These are phyloP conservation scores for Pholiota microspora DNA, from an alignment of 768 basidiomycete species.

Conservation along the genomic window DNA sequence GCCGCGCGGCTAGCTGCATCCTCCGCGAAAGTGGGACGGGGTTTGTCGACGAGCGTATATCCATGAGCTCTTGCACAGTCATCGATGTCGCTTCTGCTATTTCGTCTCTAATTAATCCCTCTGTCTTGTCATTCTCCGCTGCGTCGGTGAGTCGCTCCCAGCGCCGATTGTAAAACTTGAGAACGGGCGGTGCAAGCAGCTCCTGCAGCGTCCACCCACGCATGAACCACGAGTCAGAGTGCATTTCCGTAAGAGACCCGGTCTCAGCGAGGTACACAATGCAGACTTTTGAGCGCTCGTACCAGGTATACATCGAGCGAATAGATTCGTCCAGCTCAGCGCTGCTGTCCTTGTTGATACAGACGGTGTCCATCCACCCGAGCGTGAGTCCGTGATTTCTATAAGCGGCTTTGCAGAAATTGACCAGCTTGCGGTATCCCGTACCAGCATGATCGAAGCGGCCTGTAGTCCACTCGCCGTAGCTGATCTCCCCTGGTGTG, in stretches of 20 bases:
- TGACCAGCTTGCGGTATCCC: neutral
- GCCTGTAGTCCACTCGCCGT: neutral
- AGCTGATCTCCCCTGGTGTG: neutral
- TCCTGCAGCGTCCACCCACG: neutral
- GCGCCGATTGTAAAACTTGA: neutral
- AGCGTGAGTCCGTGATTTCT: neutral
- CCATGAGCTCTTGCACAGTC: too few relatives aligned
- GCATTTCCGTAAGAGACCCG: neutral
- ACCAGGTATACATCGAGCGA: neutral
- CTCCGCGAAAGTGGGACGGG: too few relatives aligned
- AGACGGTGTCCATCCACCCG: neutral
- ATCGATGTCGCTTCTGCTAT: too few relatives aligned
- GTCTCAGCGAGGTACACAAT: neutral
- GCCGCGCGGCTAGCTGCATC: too few relatives aligned
- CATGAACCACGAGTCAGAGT: neutral
- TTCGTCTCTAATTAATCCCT: too few relatives aligned
- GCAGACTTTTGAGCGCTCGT: neutral
- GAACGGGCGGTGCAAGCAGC: neutral
- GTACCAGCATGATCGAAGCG: neutral
- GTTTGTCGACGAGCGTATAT: too few relatives aligned
- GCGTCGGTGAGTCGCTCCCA: neutral
- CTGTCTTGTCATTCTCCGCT: too few relatives aligned
- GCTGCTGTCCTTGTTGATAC: neutral
- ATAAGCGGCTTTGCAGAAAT: neutral
- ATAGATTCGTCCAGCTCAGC: neutral